Base-by-base conservation (phyloP, 768 basidiomycete genomes). In the Boletus tomentosulus region DNA sequence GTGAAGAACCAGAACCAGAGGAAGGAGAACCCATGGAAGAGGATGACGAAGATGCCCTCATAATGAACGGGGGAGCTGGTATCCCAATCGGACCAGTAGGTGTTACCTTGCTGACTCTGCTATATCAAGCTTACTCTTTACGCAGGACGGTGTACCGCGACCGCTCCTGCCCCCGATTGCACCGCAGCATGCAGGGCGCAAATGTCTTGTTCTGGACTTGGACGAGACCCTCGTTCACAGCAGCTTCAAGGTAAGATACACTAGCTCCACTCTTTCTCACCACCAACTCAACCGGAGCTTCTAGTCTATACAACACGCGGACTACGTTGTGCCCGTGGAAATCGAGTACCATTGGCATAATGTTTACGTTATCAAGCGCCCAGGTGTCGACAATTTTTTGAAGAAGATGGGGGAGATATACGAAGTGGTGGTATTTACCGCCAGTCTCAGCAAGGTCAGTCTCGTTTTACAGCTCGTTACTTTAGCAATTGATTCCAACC, bases 331-430 rank as follows among this genome's bases (percentile, higher is more conserved):
- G 3, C 97, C 97, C 5, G 97, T 99, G 25, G 97, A 98, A 73
- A 99, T 99, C 58, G 97, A 99, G 67, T 94, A 91, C 60, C 90
- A 97, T 66, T 91, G 89, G 82, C 97, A 99, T 70, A 98, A 99
- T 66, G 94, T 98, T 60, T 98, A 98, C 73, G 97, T 98, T 46
- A 91, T 98, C 72, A 98, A 98, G 72, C 87, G 97, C 48, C 97
- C 97, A 9, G 97, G 97, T 15, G 97, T 99, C 15, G 97, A 99
- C 68, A 87, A 86, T 66, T 99, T 98, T 72, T 75, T 99, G 68
- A 91, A 91, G 76, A 88, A 86, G 74, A 99, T 98, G 97, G 97
- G 97, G 35, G 94, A 98, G 70, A 86, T 98, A 43, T 99, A 96
- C 67, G 97, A 99, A 71, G 79, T 99, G 47, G 96, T 99, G 31